Conservation (phyloP, 108 stramenopile genomes). For the Parietichytrium sp. region DNA sequence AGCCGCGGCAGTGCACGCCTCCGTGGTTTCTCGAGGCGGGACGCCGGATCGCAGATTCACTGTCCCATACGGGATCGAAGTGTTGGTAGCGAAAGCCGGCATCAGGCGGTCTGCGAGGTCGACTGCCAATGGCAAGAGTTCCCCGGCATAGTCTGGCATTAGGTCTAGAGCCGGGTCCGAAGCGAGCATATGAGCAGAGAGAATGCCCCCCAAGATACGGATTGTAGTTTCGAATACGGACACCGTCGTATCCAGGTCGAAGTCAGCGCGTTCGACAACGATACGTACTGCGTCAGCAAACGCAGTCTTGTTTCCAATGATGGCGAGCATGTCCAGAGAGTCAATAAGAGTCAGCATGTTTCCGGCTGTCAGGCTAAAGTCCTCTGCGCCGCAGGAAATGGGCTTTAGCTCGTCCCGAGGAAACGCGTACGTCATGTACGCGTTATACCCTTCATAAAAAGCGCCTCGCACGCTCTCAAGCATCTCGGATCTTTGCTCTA, state of each 20-base stretch:
- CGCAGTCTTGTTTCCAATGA: constrained; percentile 81
- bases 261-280: constrained; percentile 37
- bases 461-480: constrained; percentile 49
- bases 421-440: constrained; percentile 82
- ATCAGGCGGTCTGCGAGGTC: constrained; percentile 78
- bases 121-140: constrained; percentile 69
- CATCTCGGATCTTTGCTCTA: not conserved
- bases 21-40: constrained; percentile 75
- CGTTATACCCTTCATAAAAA: constrained; percentile 81
- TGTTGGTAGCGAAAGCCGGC: constrained; percentile 78
- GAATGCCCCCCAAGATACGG: constrained; percentile 80
- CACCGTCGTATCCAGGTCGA: constrained; percentile 75
- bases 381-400: constrained; percentile 69
- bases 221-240: constrained; percentile 90
- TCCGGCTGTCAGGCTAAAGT: constrained; percentile 69
- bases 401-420: constrained; percentile 82
- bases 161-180: not conserved
- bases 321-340: constrained; percentile 77
- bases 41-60: constrained; percentile 79
- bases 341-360: constrained; percentile 82
- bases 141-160: constrained; percentile 70
- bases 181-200: constrained; percentile 79
- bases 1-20: constrained; percentile 81
- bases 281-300: constrained; percentile 73
- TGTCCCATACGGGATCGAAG: constrained; percentile 89